Evolutionary conservation across 2,329 filamentous ascomycete genomes (phyloP).

Genomic region (Calonectria montana): DNA sequence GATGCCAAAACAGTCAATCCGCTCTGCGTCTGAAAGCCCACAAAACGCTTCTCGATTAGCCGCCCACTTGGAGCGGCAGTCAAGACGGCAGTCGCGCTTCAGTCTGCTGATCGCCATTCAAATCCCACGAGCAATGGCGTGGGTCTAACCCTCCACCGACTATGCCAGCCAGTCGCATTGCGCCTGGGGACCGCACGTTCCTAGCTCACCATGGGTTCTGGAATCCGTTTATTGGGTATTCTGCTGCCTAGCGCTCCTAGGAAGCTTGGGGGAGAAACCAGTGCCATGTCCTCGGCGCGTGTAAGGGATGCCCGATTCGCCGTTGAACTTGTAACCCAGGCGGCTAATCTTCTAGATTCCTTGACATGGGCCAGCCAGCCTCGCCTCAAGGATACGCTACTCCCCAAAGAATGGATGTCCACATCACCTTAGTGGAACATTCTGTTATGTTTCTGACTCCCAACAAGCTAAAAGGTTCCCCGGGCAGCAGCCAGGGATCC

Average conservation of each 20-base stretch:
- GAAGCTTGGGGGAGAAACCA: neutral
- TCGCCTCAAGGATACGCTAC: neutral
- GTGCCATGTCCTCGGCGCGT: constrained; percentile 6
- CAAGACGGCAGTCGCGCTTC: constrained; percentile 17
- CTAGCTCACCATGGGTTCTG: constrained; percentile 26
- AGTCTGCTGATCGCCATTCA: constrained; percentile 3
- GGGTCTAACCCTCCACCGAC: constrained; percentile 23
- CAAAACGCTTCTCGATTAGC: neutral
- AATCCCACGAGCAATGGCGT: constrained; percentile 18
- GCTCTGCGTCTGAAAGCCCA: neutral
- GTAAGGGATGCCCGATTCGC: neutral
- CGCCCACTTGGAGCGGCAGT: neutral
- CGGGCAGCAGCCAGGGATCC: constrained; percentile 28
- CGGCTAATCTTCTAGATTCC: neutral
- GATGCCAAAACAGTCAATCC: neutral
- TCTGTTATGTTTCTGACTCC: constrained; percentile 25
- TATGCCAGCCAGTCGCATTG: constrained; percentile 28
- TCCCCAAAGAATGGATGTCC: neutral
- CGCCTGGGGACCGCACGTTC: constrained; percentile 22
- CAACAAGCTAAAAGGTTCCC: constrained; percentile 16
- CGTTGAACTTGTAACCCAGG: neutral
- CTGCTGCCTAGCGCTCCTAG: constrained; percentile 21
- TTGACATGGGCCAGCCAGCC: neutral
- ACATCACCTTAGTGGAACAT: constrained; percentile 12
- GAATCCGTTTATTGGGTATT: constrained; percentile 30